Percentiles rank a stretch among this genome's conserved stretches.
phyloP scores from a whole-genome alignment of 2,329 filamentous ascomycete species.

The Cercospora sp. region DNA sequence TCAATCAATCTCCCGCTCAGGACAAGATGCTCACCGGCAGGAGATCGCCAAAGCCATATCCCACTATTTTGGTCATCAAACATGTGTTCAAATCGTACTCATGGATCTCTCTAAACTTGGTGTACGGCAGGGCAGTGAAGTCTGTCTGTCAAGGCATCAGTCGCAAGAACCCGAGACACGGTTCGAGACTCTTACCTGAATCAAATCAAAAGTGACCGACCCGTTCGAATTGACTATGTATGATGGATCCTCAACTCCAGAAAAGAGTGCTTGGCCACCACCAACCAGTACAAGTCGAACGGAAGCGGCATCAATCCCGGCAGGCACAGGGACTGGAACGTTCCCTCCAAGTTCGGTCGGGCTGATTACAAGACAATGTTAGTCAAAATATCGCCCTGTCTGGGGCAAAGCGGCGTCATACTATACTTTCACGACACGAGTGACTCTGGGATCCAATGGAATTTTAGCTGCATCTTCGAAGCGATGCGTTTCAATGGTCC shows the following conservation, averaged over 20 bases:
- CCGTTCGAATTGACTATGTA: background rate
- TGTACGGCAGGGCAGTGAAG: background rate
- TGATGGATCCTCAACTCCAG: background rate
- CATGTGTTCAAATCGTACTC: background rate
- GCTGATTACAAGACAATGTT: background rate
- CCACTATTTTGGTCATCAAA: background rate
- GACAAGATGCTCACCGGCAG: background rate
- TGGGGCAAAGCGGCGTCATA: background rate
- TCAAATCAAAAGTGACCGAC: background rate
- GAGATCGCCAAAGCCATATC: background rate
- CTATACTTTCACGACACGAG: background rate
- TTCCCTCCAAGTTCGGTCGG: background rate
- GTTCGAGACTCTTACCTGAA: background rate
- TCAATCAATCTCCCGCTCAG: background rate
- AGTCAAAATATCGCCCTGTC: background rate
- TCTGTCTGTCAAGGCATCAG: background rate
- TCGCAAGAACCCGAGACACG: background rate
- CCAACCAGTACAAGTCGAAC: background rate
- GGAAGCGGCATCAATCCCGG: background rate
- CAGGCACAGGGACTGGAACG: background rate
- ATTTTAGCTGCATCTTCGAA: background rate
- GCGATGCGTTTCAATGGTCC: background rate
- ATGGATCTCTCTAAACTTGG: background rate
- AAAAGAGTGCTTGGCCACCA: background rate
- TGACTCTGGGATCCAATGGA: background rate